Evolutionary conservation across 169 alveolate species (phyloP).

Genomic region (Plasmodium chabaudi): DNA sequence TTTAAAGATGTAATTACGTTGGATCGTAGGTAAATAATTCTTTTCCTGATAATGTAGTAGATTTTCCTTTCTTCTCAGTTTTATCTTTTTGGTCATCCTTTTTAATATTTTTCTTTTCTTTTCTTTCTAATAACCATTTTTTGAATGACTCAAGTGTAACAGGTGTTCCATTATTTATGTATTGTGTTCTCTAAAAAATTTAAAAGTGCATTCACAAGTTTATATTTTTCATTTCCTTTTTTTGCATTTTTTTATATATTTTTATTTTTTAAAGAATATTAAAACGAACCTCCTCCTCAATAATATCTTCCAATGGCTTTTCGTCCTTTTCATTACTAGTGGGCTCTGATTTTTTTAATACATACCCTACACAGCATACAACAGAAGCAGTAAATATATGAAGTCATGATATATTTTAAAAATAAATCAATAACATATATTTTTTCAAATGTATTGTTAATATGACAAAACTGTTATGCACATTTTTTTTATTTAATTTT

Average conservation of each 20-base stretch:
- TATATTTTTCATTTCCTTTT: background rate
- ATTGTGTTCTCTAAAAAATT: slow-evolving; percentile 20
- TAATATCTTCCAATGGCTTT: slow-evolving; percentile 92
- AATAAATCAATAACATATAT: no score
- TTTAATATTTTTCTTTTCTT: slow-evolving; percentile 86
- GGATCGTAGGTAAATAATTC: slow-evolving; percentile 92
- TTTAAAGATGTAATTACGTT: slow-evolving; percentile 40
- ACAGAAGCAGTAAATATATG: background rate
- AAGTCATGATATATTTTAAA: background rate
- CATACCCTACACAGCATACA: slow-evolving; percentile 71
- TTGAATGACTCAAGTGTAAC: slow-evolving; percentile 93
- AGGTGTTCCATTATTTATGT: slow-evolving; percentile 85
- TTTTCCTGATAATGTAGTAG: slow-evolving; percentile 86
- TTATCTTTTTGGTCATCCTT: slow-evolving; percentile 86
- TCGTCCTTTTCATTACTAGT: slow-evolving; percentile 87
- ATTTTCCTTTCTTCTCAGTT: slow-evolving; percentile 81
- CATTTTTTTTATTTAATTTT: slow-evolving; percentile 77
- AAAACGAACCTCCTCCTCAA: slow-evolving; percentile 92
- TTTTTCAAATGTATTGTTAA: no score
- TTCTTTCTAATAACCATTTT: slow-evolving; percentile 86
- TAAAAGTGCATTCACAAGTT: background rate
- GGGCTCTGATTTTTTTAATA: slow-evolving; percentile 77
- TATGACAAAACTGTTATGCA: no score
- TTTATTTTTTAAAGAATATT: slow-evolving; percentile 28
- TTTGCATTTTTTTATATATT: background rate